Conservation (phyloP, 2,329 filamentous ascomycete species). For the Hypomyces rosellus region DNA sequence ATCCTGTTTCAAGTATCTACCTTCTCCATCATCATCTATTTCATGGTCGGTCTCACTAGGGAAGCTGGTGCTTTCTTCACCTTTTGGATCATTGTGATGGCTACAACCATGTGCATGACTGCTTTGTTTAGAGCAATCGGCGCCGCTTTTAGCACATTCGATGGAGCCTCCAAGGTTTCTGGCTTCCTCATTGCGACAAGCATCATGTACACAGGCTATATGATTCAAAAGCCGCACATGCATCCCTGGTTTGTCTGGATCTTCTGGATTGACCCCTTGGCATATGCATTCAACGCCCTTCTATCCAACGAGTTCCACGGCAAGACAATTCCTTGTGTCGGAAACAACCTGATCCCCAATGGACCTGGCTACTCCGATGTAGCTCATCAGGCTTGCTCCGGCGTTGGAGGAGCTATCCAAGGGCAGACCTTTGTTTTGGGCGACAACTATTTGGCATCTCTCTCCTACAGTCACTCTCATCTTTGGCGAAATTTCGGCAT, state of each 20-base stretch:
- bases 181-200: slow-evolving; percentile 44
- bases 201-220: slow-evolving; percentile 58
- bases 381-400: slow-evolving; percentile 47
- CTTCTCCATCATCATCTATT: slow-evolving; percentile 56
- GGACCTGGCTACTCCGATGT: slow-evolving; percentile 41
- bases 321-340: slow-evolving; percentile 43
- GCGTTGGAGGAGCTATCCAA: slow-evolving; percentile 47
- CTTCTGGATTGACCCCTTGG: slow-evolving; percentile 60
- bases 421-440: slow-evolving; percentile 47
- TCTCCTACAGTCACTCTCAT: slow-evolving; percentile 47
- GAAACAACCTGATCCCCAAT: slow-evolving; percentile 43
- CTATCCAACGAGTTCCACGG: slow-evolving; percentile 65
- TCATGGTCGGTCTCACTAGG: slow-evolving; percentile 52
- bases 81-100: slow-evolving; percentile 49
- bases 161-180: slow-evolving; percentile 52
- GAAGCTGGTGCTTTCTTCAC: slow-evolving; percentile 54
- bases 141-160: slow-evolving; percentile 50
- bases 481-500: slow-evolving; percentile 58
- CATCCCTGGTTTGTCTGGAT: slow-evolving; percentile 58
- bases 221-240: slow-evolving; percentile 57
- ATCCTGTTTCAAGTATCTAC: slow-evolving; percentile 50
- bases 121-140: slow-evolving; percentile 52
- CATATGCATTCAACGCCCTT: slow-evolving; percentile 63
- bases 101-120: slow-evolving; percentile 51
- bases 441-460: slow-evolving; percentile 49